phyloP scores from a whole-genome alignment of 352 stramenopile genomes.

The Phytopythium litorale region DNA sequence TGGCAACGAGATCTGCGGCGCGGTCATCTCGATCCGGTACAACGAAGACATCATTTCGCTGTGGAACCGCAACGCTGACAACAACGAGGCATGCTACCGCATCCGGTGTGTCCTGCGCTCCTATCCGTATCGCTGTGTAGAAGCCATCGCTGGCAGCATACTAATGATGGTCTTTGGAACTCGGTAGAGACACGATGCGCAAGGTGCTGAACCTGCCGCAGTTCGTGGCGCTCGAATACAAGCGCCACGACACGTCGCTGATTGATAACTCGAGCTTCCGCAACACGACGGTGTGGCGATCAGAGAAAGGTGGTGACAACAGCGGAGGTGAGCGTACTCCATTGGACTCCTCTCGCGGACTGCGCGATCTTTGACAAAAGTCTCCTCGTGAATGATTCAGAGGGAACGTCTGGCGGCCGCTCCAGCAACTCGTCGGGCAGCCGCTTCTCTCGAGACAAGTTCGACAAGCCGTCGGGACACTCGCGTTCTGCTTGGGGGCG shows the following conservation, averaged over 20 bases:
- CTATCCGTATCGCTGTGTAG: background rate
- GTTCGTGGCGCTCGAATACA: slow-evolving; percentile 92
- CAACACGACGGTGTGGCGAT: slow-evolving; percentile 77
- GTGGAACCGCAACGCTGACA: slow-evolving; percentile 93
- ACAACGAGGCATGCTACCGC: slow-evolving; percentile 84
- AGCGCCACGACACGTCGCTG: slow-evolving; percentile 85
- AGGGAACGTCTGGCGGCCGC: slow-evolving; percentile 4
- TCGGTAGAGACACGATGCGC: slow-evolving; percentile 78
- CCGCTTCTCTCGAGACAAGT: slow-evolving; percentile 53
- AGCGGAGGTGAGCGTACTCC: slow-evolving; percentile 11
- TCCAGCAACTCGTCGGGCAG: slow-evolving; percentile 17
- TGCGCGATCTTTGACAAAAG: background rate
- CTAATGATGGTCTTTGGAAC: background rate
- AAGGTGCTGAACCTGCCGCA: slow-evolving; percentile 89
- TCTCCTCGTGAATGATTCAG: background rate
- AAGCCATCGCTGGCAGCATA: background rate
- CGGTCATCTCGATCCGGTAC: slow-evolving; percentile 89
- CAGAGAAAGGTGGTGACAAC: slow-evolving; percentile 41
- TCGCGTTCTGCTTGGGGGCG: slow-evolving; percentile 55
- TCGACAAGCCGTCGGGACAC: slow-evolving; percentile 33
- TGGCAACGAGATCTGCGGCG: slow-evolving; percentile 91
- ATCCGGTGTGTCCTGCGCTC: slow-evolving; percentile 47
- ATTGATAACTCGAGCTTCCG: slow-evolving; percentile 79
- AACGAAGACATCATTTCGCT: slow-evolving; percentile 94
- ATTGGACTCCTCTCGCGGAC: background rate